Conservation (phyloP, 2,329 filamentous ascomycete genomes). For the Epichloe brachyelytri region DNA sequence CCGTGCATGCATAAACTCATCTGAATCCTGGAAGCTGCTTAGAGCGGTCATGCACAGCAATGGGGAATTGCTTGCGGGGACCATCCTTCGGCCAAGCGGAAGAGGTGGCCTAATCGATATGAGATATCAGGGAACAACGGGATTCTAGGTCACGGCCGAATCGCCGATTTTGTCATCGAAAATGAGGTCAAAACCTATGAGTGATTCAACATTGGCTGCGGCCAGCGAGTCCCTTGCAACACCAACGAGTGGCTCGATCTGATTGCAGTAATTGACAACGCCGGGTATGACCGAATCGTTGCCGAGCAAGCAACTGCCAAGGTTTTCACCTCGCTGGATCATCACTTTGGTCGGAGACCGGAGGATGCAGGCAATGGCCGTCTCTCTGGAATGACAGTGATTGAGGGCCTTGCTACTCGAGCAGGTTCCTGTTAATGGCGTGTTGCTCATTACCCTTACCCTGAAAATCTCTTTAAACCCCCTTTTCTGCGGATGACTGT, state of each 20-base stretch:
- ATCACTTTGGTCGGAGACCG: neutral
- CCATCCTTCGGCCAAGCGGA: too few relatives aligned
- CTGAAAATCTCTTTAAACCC: neutral
- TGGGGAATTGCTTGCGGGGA: too few relatives aligned
- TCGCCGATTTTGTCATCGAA: conserved; percentile 1
- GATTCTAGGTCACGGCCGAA: neutral
- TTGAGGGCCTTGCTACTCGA: neutral
- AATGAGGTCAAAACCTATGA: neutral
- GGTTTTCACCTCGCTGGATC: neutral
- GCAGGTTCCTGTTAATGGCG: neutral
- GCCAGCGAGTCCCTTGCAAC: neutral
- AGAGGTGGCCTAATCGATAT: neutral
- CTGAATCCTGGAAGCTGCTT: neutral
- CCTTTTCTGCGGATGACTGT: neutral
- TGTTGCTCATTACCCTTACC: neutral
- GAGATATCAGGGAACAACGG: neutral
- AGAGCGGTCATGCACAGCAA: neutral
- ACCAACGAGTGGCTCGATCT: neutral
- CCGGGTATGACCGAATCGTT: neutral
- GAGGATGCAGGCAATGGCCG: neutral
- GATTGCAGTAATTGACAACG: neutral
- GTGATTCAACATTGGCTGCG: conserved; percentile 2
- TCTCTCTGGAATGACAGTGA: neutral
- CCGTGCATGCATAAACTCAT: neutral
- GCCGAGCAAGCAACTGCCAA: neutral